Conservation (phyloP, 441 rosid genomes). For the Erodium texanum region DNA sequence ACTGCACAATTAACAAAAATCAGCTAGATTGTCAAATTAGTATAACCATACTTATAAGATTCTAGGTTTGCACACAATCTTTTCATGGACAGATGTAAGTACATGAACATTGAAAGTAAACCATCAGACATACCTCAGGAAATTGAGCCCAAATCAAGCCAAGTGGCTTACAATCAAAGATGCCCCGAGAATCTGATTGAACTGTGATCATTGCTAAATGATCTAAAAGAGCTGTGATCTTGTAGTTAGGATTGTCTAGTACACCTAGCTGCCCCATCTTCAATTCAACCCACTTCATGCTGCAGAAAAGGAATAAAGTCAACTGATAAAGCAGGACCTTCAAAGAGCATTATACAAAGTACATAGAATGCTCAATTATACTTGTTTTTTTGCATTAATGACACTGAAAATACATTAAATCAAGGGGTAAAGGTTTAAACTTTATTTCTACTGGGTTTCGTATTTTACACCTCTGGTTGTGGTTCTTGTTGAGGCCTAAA, state of each 20-base stretch:
- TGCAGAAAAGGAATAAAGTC: conserved; percentile 23
- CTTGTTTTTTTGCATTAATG: too few relatives aligned
- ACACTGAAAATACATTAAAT: too few relatives aligned
- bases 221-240: conserved; percentile 89
- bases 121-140: conserved; percentile 48
- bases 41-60: too few relatives aligned
- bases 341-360: too few relatives aligned
- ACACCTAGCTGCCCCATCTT: conserved; percentile 96
- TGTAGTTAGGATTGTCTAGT: conserved; percentile 70
- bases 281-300: conserved; percentile 98
- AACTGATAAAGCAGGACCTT: too few relatives aligned
- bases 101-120: not conserved
- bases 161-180: conserved; percentile 90
- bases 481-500: too few relatives aligned
- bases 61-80: too few relatives aligned
- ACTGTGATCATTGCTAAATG: conserved; percentile 92
- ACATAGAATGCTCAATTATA: too few relatives aligned
- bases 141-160: conserved; percentile 86
- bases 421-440: too few relatives aligned
- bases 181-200: conserved; percentile 73
- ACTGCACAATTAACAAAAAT: conserved; percentile 39
- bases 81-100: too few relatives aligned
- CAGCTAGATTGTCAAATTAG: conserved; percentile 1
- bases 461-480: too few relatives aligned
- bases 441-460: too few relatives aligned